These are phyloP conservation scores for Adiantum capillusveneris DNA, from an alignment of 75 land plant genomes.

Conservation along the genomic window DNA sequence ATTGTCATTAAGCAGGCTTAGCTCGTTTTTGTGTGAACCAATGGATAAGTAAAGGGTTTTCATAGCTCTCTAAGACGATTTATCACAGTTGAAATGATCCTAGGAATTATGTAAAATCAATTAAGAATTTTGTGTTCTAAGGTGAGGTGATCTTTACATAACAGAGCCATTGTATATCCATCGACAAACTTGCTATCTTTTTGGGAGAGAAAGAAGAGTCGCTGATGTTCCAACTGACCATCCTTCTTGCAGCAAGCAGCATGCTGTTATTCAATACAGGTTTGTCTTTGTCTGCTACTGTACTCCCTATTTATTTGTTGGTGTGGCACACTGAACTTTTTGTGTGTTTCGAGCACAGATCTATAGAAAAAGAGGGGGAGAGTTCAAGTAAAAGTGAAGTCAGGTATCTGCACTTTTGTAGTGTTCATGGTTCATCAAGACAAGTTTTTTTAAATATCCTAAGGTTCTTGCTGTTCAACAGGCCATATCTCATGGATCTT, in stretches of 20 bases:
- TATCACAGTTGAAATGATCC: too few relatives aligned
- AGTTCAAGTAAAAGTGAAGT: conserved; percentile 58
- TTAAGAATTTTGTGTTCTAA: too few relatives aligned
- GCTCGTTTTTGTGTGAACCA: too few relatives aligned
- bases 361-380: conserved; percentile 71
- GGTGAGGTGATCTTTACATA: background rate
- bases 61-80: too few relatives aligned
- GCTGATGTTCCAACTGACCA: conserved; percentile 98
- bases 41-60: too few relatives aligned
- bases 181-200: conserved; percentile 93
- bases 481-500: conserved; percentile 98
- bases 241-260: conserved; percentile 99
- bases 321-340: too few relatives aligned
- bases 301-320: conserved; percentile 1
- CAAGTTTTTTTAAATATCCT: background rate
- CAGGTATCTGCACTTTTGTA: conserved; percentile 34
- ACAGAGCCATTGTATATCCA: conserved; percentile 94
- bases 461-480: conserved; percentile 9
- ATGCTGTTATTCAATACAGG: conserved; percentile 95
- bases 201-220: conserved; percentile 97
- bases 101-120: too few relatives aligned
- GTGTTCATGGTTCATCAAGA: background rate
- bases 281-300: conserved; percentile 17
- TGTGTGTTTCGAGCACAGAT: too few relatives aligned
- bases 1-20: too few relatives aligned